Conservation (phyloP, 495 filamentous ascomycete species). For the Hyaloscypha bicolor region DNA sequence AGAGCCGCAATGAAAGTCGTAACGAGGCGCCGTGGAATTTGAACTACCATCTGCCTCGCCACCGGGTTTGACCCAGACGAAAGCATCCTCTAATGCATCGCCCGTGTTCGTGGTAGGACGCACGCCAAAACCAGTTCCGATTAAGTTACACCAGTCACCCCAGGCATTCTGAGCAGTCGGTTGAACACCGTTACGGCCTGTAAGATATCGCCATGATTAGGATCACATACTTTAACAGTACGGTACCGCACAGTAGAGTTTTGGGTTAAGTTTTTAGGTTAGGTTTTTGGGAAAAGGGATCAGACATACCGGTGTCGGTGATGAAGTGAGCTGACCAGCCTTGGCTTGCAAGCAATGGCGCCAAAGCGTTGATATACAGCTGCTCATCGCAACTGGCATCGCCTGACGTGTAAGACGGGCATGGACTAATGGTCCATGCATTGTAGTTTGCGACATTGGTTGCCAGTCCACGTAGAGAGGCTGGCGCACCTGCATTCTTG, state of each 20-base stretch:
- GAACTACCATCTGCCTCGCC: constrained; percentile 78
- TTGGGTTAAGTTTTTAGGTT: no score
- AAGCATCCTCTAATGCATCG: constrained; percentile 65
- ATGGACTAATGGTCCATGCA: constrained; percentile 52
- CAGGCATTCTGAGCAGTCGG: constrained; percentile 65
- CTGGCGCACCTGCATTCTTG: constrained; percentile 64
- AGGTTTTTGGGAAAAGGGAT: neutral
- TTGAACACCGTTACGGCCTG: constrained; percentile 65
- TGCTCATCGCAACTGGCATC: constrained; percentile 71
- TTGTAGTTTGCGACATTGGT: constrained; percentile 86
- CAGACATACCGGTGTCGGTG: constrained; percentile 38
- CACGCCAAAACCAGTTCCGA: constrained; percentile 72
- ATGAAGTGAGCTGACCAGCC: constrained; percentile 77
- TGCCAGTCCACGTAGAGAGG: constrained; percentile 68
- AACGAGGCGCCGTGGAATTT: constrained; percentile 60
- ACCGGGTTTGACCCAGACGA: constrained; percentile 86
- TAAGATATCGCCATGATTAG: constrained; percentile 14
- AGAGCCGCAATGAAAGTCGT: constrained; percentile 71
- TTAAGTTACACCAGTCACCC: constrained; percentile 89
- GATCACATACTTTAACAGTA: neutral
- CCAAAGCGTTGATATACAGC: constrained; percentile 68
- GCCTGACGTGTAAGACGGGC: constrained; percentile 56
- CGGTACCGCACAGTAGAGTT: no score
- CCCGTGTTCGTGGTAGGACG: constrained; percentile 67
- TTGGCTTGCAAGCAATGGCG: constrained; percentile 56